These are phyloP conservation scores for Apiotrichum laibachii DNA, from an alignment of 1,284 basidiomycete genomes.

Conservation along the genomic window DNA sequence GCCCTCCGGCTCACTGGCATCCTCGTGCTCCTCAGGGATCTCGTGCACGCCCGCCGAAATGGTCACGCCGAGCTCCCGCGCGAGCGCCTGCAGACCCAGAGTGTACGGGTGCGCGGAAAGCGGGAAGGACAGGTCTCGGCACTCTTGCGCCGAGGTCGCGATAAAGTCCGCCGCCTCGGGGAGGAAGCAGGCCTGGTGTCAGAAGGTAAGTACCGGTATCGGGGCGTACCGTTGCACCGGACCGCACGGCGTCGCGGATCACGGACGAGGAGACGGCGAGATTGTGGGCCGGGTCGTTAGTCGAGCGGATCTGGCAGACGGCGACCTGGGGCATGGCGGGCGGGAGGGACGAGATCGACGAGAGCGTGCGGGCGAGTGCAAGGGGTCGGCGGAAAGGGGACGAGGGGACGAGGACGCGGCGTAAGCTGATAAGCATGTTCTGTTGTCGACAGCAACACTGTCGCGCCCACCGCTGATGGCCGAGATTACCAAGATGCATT, in stretches of 20 bases:
- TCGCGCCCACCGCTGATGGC: too few species aligned
- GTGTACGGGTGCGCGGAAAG: constrained; percentile 36
- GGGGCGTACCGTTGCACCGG: constrained; percentile 48
- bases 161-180: constrained; percentile 58
- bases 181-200: constrained; percentile 48
- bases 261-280: constrained; percentile 42
- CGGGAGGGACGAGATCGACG: neutral
- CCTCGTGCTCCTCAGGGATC: constrained; percentile 40
- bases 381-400: too few species aligned
- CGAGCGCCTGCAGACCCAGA: constrained; percentile 46
- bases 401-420: too few species aligned
- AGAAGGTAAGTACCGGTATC: neutral
- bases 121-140: constrained; percentile 35
- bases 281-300: constrained; percentile 45
- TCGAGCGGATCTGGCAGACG: constrained; percentile 42
- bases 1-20: constrained; percentile 29
- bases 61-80: constrained; percentile 48
- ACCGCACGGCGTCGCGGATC: constrained; percentile 48
- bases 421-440: too few species aligned
- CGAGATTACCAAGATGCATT: too few species aligned
- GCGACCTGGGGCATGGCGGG: constrained; percentile 30
- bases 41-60: constrained; percentile 56
- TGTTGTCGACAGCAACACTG: too few species aligned
- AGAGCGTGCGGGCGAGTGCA: neutral
- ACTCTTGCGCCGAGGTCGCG: constrained; percentile 44